These are phyloP conservation scores for Penicillium simplicissimum DNA, from an alignment of 495 filamentous ascomycete genomes.

Conservation along the genomic window DNA sequence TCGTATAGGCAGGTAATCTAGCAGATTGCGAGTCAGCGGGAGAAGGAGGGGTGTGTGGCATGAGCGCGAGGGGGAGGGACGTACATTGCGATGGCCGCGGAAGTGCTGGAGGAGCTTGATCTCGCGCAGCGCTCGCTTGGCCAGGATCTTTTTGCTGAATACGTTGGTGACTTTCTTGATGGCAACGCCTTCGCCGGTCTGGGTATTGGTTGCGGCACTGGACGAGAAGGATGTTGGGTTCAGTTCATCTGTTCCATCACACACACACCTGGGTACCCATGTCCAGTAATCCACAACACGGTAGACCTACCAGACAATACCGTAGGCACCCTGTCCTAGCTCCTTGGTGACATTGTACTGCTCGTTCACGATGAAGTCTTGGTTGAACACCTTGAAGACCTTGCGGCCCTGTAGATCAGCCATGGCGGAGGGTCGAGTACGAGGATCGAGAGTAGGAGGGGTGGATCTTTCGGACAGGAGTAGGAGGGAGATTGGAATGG, in stretches of 20 bases:
- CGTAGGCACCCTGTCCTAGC: conserved; percentile 95
- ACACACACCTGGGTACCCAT: background rate
- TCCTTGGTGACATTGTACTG: conserved; percentile 98
- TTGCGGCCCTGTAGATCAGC: conserved; percentile 82
- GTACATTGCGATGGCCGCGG: conserved; percentile 78
- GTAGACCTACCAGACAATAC: conserved; percentile 87
- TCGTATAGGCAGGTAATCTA: conserved; percentile 99
- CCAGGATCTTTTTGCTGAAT: conserved; percentile 99
- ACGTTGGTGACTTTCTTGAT: conserved; percentile 99
- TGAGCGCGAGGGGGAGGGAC: conserved; percentile 9
- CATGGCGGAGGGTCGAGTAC: conserved; percentile 49
- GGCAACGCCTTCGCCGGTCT: conserved; percentile 92
- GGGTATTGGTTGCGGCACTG: conserved; percentile 89
- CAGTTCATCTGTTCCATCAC: background rate
- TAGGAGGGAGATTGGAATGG: background rate
- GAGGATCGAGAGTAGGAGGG: conserved; percentile 1
- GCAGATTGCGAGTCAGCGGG: conserved; percentile 28
- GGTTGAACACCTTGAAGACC: conserved; percentile 99
- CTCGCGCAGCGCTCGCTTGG: conserved; percentile 94
- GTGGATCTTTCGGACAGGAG: too few species aligned
- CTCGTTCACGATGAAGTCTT: conserved; percentile 98
- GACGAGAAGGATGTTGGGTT: conserved; percentile 5
- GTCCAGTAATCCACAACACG: background rate
- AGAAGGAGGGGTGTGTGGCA: background rate
- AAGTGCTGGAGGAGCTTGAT: conserved; percentile 99